Conservation (phyloP, 805 yeast genomes). For the Komagataella pastoris region DNA sequence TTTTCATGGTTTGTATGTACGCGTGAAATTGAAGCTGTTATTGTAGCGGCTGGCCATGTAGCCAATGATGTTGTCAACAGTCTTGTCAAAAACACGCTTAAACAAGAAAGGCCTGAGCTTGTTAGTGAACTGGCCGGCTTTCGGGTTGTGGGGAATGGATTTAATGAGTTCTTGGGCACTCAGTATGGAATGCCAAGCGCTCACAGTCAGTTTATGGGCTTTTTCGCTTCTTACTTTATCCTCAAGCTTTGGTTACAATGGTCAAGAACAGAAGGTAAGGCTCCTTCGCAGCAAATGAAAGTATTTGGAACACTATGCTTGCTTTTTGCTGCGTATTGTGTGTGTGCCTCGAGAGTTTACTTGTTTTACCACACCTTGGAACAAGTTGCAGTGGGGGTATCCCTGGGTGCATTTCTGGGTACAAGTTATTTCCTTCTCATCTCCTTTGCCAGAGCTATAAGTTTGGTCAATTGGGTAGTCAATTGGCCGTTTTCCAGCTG, state of each 20-base stretch:
- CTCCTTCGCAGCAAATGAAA: slow-evolving; percentile 16
- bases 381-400: slow-evolving; percentile 67
- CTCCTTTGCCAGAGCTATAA: slow-evolving; percentile 47
- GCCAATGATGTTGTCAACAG: slow-evolving; percentile 63
- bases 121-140: slow-evolving; percentile 6
- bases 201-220: slow-evolving; percentile 93
- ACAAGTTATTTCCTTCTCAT: slow-evolving; percentile 38
- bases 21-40: slow-evolving; percentile 74
- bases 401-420: slow-evolving; percentile 52
- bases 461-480: slow-evolving; percentile 54
- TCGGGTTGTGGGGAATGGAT: slow-evolving; percentile 14
- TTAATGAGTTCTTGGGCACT: slow-evolving; percentile 21
- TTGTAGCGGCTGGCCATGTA: slow-evolving; percentile 79
- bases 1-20: slow-evolving; percentile 74
- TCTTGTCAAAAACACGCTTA: slow-evolving; percentile 45
- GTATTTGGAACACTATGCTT: slow-evolving; percentile 16
- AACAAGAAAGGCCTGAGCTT: slow-evolving; percentile 57
- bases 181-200: slow-evolving; percentile 97
- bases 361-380: slow-evolving; percentile 59
- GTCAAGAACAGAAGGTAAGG: slow-evolving; percentile 11
- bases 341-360: slow-evolving; percentile 63
- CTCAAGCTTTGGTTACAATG: slow-evolving; percentile 29
- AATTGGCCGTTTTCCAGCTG: slow-evolving; percentile 37
- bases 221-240: slow-evolving; percentile 44
- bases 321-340: slow-evolving; percentile 20